Base-by-base conservation (phyloP, 202 grass and related monocot genomes). In the Cymbopogon flexuosus region DNA sequence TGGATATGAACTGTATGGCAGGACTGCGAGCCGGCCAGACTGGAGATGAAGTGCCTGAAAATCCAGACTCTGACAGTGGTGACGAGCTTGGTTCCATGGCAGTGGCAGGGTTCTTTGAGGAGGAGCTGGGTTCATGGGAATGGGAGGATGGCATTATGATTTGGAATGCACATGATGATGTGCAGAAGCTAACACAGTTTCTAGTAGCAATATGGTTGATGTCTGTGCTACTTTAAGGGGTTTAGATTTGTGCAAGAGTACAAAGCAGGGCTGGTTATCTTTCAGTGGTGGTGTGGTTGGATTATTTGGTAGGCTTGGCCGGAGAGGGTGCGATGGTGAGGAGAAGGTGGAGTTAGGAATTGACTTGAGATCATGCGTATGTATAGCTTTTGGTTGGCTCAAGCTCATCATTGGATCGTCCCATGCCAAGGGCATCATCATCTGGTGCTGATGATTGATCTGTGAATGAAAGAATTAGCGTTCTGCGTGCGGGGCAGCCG, bases 331-430 rank as follows among this genome's bases (percentile, higher is more conserved):
- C 46, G 10, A 31, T 65, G 8, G 31, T 35, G 16, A 61, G 47
- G 70, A 39, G 78, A 42, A 33, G 70, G 82, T 89, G 83, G 87
- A 70, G 88, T 71, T 91, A 80, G 85, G 81, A 78, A 81, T 85
- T 90, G 84, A 87, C 84, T 84, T 47, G 18, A 22, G 18, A 62
- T 29, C 41, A 41, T 57, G 18, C 47, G 46, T 51, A 51, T 18
- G 23, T 54, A 42, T 5, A 45, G 18, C 67, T 72, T 81, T 72
- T 22, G 16, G 79, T 81, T 81, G 56, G 27, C 18, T 36, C 75
- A 22, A 63, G 16, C 16, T 47, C 11, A 46, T 47, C 7, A 23
- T 62, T 18, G 36, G 65, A 46, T 10, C 45, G 14, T 47, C 45
- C 4, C 45, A 47, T 47, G 45, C 15, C 45, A 47, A 47, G 45